Percentiles rank a stretch among this genome's conserved stretches.
Evolutionary conservation across 768 basidiomycete genomes (phyloP).

Genomic region (Tylopilus cervinicoccineus): DNA sequence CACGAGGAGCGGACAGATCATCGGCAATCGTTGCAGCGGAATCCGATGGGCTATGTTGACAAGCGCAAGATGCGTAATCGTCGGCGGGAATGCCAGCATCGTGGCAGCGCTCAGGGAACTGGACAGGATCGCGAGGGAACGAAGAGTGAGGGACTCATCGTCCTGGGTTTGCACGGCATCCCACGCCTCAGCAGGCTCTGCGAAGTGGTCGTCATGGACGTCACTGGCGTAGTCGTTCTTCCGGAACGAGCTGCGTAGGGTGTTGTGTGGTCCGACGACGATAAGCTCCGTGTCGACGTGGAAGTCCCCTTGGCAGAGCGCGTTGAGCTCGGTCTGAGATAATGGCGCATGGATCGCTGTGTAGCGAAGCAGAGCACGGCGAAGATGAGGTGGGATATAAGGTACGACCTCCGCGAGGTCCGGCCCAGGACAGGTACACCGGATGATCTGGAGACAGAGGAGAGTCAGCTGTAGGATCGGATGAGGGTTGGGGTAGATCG

Average conservation of each 20-base stretch:
- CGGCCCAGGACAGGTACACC: conserved; percentile 34
- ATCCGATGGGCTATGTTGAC: conserved; percentile 46
- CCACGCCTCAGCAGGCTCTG: conserved; percentile 30
- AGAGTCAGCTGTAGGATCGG: conserved; percentile 48
- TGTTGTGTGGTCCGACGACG: conserved; percentile 52
- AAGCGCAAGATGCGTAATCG: conserved; percentile 60
- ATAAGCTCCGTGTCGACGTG: conserved; percentile 64
- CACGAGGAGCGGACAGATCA: conserved; percentile 56
- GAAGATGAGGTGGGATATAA: conserved; percentile 55
- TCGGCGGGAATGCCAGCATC: conserved; percentile 54
- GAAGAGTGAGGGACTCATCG: conserved; percentile 36
- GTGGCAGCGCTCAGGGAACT: conserved; percentile 41
- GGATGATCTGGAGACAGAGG: conserved; percentile 53
- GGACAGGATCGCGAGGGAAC: conserved; percentile 50
- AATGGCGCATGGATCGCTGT: conserved; percentile 57
- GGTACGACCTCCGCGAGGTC: conserved; percentile 49
- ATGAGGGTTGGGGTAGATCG: conserved; percentile 15
- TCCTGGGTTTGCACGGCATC: conserved; percentile 31
- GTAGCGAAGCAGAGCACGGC: conserved; percentile 54
- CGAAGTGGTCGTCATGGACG: too few relatives aligned
- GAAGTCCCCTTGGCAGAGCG: conserved; percentile 45
- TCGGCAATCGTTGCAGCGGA: conserved; percentile 54
- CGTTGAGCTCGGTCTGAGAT: conserved; percentile 43
- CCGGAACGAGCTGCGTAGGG: conserved; percentile 42
- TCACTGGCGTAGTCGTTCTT: not conserved